Base-by-base conservation (phyloP, 2,329 filamentous ascomycete genomes). In the Neophaeococcomyces mojaviensis region DNA sequence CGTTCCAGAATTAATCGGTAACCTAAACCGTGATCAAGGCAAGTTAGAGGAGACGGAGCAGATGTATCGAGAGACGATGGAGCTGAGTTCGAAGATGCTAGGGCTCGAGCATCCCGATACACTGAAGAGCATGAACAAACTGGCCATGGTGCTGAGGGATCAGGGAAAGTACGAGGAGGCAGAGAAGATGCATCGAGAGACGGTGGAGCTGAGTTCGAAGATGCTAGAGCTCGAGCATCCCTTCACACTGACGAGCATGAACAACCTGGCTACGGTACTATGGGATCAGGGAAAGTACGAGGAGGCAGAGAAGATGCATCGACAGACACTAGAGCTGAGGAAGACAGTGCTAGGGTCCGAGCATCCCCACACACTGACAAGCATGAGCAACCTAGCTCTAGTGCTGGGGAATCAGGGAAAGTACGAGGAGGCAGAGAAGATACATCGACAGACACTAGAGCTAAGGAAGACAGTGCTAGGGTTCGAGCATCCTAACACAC, bases 181-280 rank as follows among this genome's bases (percentile, higher is more conserved):
- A n/a, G 54, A 57, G 39, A 44, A 49, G 31, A 45, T 60, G 13
- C 16, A 53, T 32, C 16, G 43, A 39, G 42, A 48, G 34, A 45
- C 52, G n/a, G 19, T 60, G 20, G 48, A 49, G 41, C 46, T 39
- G 3, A 47, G 44, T 2, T 46, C 55, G 28, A 49, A 42, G 35
- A 19, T 51, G 33, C 47, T 58, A 16, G 57, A 59, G 0, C 15
- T 37, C 4, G 49, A 60, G 24, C 53, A 62, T 49, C 55, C 49
- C 9, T 20, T 52, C 18, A 61, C 58, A 6, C 49, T 60, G n/a
- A 41, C 8, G n/a, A n/a, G n/a, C n/a, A n/a, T n/a, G n/a, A n/a
- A n/a, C n/a, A n/a, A n/a, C n/a, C n/a, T n/a, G n/a, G n/a, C n/a
- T n/a, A n/a, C n/a, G n/a, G n/a, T n/a, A n/a, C 28, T 52, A 6